These are phyloP conservation scores for Canavalia ensiformis DNA, from an alignment of 306 rosid genomes.

Conservation along the genomic window DNA sequence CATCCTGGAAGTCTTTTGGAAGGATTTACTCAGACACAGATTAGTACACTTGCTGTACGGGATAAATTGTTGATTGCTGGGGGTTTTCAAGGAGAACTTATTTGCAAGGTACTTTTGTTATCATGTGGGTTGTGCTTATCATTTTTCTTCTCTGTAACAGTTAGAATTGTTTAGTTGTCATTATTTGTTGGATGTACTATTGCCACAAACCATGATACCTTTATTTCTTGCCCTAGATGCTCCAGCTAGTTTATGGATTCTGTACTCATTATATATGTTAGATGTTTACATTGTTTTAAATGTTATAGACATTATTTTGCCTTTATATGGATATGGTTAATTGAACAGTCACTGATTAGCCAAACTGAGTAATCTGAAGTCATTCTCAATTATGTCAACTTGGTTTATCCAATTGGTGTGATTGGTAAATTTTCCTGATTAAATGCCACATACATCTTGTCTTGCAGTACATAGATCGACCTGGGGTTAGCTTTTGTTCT, in stretches of 20 bases:
- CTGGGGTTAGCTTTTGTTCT: conserved; percentile 82
- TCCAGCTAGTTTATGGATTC: neutral
- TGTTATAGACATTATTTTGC: neutral
- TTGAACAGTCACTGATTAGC: conserved; percentile 23
- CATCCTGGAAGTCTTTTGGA: conserved; percentile 89
- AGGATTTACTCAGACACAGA: conserved; percentile 80
- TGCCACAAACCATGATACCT: neutral
- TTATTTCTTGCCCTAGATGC: conserved; percentile 15
- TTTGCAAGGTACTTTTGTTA: conserved; percentile 73
- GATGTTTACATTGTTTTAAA: neutral
- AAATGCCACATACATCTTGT: neutral
- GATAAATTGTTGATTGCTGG: conserved; percentile 82
- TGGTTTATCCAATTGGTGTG: neutral
- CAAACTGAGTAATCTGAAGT: conserved; percentile 12
- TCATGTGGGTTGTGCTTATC: neutral
- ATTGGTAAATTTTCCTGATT: neutral
- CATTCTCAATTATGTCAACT: conserved; percentile 7
- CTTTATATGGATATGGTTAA: conserved; percentile 30
- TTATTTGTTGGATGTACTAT: neutral
- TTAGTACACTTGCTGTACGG: conserved; percentile 81
- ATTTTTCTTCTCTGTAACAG: neutral
- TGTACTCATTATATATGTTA: neutral
- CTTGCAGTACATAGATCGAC: conserved; percentile 78
- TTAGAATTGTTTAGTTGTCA: neutral
- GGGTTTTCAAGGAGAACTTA: conserved; percentile 89